Evolutionary conservation across 768 basidiomycete species (phyloP), one percentile per base, ranked within the genome.

Genomic region (Lentinula sp.): DNA sequence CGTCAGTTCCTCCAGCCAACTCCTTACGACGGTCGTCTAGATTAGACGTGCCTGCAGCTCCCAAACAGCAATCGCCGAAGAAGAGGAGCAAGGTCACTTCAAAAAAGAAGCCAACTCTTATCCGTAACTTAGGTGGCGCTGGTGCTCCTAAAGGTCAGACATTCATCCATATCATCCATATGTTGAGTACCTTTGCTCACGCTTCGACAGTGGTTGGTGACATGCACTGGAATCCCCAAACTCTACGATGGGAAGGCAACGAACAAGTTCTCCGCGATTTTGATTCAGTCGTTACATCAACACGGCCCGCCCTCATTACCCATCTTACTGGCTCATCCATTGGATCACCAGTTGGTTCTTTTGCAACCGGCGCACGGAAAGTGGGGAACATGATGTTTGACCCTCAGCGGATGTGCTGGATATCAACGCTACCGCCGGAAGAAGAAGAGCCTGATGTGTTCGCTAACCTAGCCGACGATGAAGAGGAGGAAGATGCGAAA

Each of bases 381-480:
- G 96, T 98, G 18, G 97, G 97, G 49, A 93, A 95, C 78, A 99
- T 99, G 96, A 85, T 93, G 40, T 98, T 99, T 69, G 95, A 99
- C 75, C 95, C 97, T 1, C 69, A 84, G 46, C 86, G 86, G 28
- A 98, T 98, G 95, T 92, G 93, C 69, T 98, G 94, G 94, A 83
- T 98, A 74, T 91, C 92, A 60, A 86, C 86, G 62, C 72, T 93
- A 43, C 81, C 87, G 5, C 87, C 89, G 21, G 94, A 94, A 61
- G 92, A 96, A 68, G 93, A 95, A 43, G 95, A 98, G 70, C 91
- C 92, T 6, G 95, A 98, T 70, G 90, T 95, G n/a, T 96, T 97
- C 71, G 93, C 91, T 50, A 89, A 92, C 65, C 82, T 95, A 32
- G 91, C 89, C 2, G 95, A 96, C 64, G 95, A 96, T 66, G 94